Percentiles rank a stretch among this genome's conserved stretches.
Conservation (phyloP, 345 rosid genomes). For the Populus euphratica region DNA sequence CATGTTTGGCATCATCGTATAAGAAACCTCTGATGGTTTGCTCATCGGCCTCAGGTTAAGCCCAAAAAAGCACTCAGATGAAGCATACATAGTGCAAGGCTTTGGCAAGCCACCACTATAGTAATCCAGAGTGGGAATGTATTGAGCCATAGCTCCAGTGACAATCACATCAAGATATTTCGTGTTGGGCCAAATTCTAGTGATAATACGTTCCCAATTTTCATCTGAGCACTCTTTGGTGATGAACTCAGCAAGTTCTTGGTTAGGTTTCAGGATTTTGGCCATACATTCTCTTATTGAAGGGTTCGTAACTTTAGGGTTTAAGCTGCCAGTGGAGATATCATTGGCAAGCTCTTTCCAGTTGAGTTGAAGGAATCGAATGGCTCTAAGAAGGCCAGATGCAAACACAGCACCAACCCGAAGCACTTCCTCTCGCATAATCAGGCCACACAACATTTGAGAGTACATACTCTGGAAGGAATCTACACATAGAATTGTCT, state of each 20-base stretch:
- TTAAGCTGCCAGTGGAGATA: conserved; percentile 56
- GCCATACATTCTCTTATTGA: conserved; percentile 43
- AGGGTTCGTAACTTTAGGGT: conserved; percentile 45
- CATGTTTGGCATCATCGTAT: conserved; percentile 96
- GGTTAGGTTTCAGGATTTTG: conserved; percentile 50
- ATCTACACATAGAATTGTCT: conserved; percentile 82
- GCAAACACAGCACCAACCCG: conserved; percentile 92
- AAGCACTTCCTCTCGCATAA: conserved; percentile 68
- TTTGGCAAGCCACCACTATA: conserved; percentile 77
- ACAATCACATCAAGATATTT: conserved; percentile 89
- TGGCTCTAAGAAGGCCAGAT: conserved; percentile 86
- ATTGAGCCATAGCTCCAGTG: conserved; percentile 96
- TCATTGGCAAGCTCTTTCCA: conserved; percentile 63
- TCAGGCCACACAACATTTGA: conserved; percentile 87
- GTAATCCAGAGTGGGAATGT: conserved; percentile 86
- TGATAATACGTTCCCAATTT: conserved; percentile 73
- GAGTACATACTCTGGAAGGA: conserved; percentile 95
- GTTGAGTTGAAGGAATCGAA: conserved; percentile 78
- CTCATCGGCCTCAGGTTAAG: conserved; percentile 84
- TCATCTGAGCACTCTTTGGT: conserved; percentile 44
- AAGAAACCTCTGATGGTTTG: conserved; percentile 77
- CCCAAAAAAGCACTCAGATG: conserved; percentile 93
- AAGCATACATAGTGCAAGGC: conserved; percentile 96
- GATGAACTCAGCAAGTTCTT: conserved; percentile 52
- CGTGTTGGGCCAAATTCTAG: conserved; percentile 83